Base-by-base conservation (phyloP, 1,139 yeast genomes). In the Blastobotrys elegans region DNA sequence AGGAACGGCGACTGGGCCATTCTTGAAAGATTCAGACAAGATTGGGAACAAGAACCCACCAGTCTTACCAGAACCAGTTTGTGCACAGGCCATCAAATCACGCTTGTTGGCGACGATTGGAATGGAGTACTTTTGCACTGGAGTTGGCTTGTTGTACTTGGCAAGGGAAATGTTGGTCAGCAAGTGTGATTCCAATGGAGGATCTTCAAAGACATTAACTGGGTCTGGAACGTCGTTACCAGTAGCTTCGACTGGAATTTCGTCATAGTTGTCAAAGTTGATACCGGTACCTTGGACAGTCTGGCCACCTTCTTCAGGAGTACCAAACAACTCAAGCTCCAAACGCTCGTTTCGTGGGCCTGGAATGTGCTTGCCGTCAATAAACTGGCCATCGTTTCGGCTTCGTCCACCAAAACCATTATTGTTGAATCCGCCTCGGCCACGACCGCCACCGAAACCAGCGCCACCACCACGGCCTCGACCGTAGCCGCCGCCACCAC, bases 81-180 rank as follows among this genome's bases (percentile, higher is more conserved):
- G 98, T 55, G 98, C 98, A 82, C 98, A 92, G 40, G 98, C 98
- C 98, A 92, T 92, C 73, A 92, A 82, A 72, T 92, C 99, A 75
- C 98, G 84, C 62, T 96, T 95, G 47, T 76, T 82, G 52, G 95
- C 89, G 58, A 94, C 96, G 62, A 94, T 92, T 56, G 99, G 98
- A 58, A 92, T 88, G 44, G 98, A 92, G 76, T 92, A 92, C 73
- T 92, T 92, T 71, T 92, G 99, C 50, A 92, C 99, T 46, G 99
- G 99, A 37, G 99, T 92, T 63, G 98, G 98, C 71, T 78, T 88
- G 56, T 85, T 80, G 76, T 92, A 94, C 70, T 96, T 82, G 42
- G 97, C 94, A 57, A 84, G 75, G 56, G 74, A 75, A 59, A 94
- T 86, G 74, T 92, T 94, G 67, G 85, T 90, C 58, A 94, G 82